Base-by-base conservation (phyloP, 768 basidiomycete species). In the Rubroboletus satanas region DNA sequence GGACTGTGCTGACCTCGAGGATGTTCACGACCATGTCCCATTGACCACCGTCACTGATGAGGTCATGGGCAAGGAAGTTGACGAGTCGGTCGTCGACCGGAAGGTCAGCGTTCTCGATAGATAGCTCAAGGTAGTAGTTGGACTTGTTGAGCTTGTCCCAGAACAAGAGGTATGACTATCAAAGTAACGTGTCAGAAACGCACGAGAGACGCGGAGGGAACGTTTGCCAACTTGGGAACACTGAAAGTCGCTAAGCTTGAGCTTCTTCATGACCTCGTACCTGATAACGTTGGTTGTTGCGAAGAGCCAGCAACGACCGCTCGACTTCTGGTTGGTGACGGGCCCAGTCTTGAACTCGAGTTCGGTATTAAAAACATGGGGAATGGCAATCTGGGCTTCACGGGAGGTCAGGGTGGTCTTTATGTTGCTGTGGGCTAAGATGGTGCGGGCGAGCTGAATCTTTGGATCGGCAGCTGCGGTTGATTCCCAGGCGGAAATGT, bases 281-380 rank as follows among this genome's bases (percentile, higher is more conserved):
- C 94, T 79, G 55, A 93, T 76, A 26, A 93, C 81, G 70, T 93
- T 92, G 57, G 92, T 94, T 7, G 91, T 90, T 2, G 94, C 90
- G 69, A 98, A 98, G 8, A 97, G 77, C 95, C 96, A 98, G 75
- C 95, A 98, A 45, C 95, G 78, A 1, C 95, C 95, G 54, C 87
- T 90, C 66, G 79, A 84, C 74, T 85, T 88, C 81, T 96, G 93
- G 71, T 88, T 82, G 12, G 92, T 94, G 59, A 94, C 75, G 10
- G 93, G 93, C 2, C 79, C 82, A 1, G 92, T 85, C 77, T 90
- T 88, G 74, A 88, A 87, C 51, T 86, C 87, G 21, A 97, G 66
- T 57, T 83, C 76, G 61, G 83, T 79, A 70, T 93, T 95, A 79
- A 95, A 97, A 49, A 95, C 79, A 68, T 91, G 88, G 43, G 77